Evolutionary conservation across 2,329 filamentous ascomycete species (phyloP), one percentile per base, ranked within the genome.

Genomic region (Aspergillus calidoustus): DNA sequence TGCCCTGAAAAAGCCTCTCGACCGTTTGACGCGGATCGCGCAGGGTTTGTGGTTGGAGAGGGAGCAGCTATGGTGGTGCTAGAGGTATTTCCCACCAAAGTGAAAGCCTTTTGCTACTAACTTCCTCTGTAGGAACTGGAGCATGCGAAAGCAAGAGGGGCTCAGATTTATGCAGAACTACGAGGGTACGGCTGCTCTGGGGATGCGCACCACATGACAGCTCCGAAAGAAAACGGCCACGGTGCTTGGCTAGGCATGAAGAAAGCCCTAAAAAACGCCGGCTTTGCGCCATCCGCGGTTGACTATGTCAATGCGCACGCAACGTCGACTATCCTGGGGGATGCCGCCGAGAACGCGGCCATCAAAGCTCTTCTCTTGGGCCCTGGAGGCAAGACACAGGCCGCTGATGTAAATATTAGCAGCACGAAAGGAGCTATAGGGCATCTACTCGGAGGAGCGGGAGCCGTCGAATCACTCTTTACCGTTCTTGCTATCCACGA

Each of bases 281-380:
- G 83, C 0, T 72, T 96, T 43, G 82, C 82, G 55, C 93, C 95
- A 0, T 78, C 78, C 0, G 80, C 88, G 46, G 88, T 99, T 4
- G 91, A 93, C 75, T 99, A 99, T 75, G 86, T 99, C 73, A 99
- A 98, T 72, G 95, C 95, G 1, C 95, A 99, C 74, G 95, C 94
- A 0, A 99, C 95, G 1, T 91, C 91, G 23, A 99, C 94, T 0
- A 77, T 83, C 7, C 84, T 98, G 2, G 95, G 95, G 0, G 95
- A 99, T 78, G 85, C 86, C 23, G 94, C 95, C 1, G 95, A 99
- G 79, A 94, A 94, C 54, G 80, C 83, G 7, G 95, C 95, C 0
- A 94, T 98, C 68, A 89, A 88, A 64, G 80, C 86, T 0, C 77
- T 99, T 44, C 88, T 98, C 79, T 81, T 92, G 9, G 91, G 91